Conservation (phyloP, 306 rosid species). For the Fagus crenata region DNA sequence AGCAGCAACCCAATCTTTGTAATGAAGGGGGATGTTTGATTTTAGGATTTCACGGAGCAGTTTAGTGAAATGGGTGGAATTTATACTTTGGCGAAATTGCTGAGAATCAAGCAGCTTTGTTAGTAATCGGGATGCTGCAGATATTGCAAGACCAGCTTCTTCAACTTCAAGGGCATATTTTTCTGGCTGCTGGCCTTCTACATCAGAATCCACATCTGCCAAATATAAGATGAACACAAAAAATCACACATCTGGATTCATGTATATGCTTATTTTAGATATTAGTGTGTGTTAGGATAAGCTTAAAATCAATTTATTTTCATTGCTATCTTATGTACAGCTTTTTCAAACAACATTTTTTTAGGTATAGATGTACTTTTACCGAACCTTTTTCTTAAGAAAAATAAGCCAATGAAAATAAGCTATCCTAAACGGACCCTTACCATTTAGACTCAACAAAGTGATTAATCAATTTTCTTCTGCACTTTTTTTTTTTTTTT, state of each 20-base stretch:
- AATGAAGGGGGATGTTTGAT: slow-evolving; percentile 58
- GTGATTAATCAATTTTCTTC: neutral
- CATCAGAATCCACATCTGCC: slow-evolving; percentile 51
- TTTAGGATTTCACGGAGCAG: slow-evolving; percentile 64
- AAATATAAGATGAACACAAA: slow-evolving; percentile 12
- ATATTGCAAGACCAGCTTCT: slow-evolving; percentile 88
- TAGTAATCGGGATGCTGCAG: slow-evolving; percentile 76
- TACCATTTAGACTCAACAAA: neutral
- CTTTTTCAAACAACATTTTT: too few species aligned
- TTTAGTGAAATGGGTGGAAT: slow-evolving; percentile 48
- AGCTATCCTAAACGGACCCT: too few species aligned
- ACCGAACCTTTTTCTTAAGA: too few species aligned
- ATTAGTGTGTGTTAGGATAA: neutral
- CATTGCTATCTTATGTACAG: too few species aligned
- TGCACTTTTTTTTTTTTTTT: neutral
- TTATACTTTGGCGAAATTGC: slow-evolving; percentile 44
- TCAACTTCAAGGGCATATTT: slow-evolving; percentile 63
- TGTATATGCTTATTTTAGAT: neutral
- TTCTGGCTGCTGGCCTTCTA: slow-evolving; percentile 54
- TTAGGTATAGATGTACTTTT: too few species aligned
- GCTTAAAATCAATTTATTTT: too few species aligned
- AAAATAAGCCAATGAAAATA: too few species aligned
- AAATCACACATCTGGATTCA: slow-evolving; percentile 15
- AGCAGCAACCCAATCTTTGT: slow-evolving; percentile 85
- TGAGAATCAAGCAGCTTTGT: slow-evolving; percentile 59